Evolutionary conservation across 768 basidiomycete species (phyloP).

Genomic region (Daedalea quercina): DNA sequence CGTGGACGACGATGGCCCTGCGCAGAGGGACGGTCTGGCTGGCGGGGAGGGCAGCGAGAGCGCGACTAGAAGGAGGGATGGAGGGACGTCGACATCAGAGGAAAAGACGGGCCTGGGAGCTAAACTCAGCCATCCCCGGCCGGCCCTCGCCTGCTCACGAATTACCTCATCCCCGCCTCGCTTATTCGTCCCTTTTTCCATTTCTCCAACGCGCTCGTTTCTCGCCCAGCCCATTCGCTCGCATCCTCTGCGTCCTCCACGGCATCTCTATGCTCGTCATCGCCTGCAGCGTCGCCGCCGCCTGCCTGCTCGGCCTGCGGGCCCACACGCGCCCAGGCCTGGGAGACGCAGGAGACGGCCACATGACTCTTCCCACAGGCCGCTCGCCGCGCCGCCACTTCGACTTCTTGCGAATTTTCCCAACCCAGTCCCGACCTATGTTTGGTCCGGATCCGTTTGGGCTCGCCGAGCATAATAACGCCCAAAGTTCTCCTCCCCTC

Average conservation of each 20-base stretch:
- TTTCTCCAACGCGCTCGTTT: not conserved
- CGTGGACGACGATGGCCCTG: conserved; percentile 5
- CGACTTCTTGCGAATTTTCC: not conserved
- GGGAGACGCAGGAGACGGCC: not conserved
- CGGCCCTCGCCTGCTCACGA: not conserved
- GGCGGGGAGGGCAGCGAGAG: conserved; percentile 22
- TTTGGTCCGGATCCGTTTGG: not conserved
- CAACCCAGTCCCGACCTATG: not conserved
- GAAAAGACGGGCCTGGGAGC: conserved; percentile 4
- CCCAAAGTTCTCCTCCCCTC: too few species aligned
- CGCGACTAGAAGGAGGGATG: conserved; percentile 10
- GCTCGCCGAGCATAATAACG: too few species aligned
- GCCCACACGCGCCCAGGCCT: not conserved
- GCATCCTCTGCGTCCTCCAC: not conserved
- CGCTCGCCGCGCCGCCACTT: too few species aligned
- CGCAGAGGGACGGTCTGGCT: conserved; percentile 19
- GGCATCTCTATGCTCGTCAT: not conserved
- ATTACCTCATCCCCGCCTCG: conserved; percentile 4
- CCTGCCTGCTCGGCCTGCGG: not conserved
- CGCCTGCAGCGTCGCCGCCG: not conserved
- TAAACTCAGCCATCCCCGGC: not conserved
- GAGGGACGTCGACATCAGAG: conserved; percentile 14
- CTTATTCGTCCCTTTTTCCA: not conserved
- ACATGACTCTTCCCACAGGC: not conserved
- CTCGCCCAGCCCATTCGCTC: too few species aligned